phyloP scores from a whole-genome alignment of 164 flowering plant genomes.

The Umbilicus rupestris region DNA sequence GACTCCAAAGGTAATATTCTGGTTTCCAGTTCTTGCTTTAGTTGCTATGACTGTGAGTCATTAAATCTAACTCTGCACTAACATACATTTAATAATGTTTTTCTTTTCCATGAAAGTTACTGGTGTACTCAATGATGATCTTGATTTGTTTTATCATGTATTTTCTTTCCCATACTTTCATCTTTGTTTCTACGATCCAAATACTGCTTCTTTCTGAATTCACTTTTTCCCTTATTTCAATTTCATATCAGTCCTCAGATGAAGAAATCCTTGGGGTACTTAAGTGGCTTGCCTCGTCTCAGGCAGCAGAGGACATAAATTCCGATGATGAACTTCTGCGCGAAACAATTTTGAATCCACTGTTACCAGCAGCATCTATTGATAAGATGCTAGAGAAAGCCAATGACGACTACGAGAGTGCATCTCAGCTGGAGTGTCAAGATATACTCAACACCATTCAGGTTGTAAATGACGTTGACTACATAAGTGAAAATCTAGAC shows the following conservation, averaged over 20 bases:
- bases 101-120: not conserved
- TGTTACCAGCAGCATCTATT: constrained; percentile 48
- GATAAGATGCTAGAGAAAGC: constrained; percentile 72
- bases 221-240: not conserved
- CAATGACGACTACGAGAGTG: constrained; percentile 55
- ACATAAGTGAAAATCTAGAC: constrained; percentile 12
- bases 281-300: constrained; percentile 91
- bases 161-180: no score
- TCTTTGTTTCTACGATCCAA: not conserved
- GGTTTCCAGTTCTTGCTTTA: not conserved
- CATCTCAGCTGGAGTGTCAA: constrained; percentile 89
- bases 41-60: not conserved
- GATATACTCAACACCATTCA: constrained; percentile 91
- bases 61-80: not conserved
- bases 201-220: not conserved
- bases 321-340: constrained; percentile 80
- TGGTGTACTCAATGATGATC: no score
- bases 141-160: no score
- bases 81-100: not conserved
- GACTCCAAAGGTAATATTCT: not conserved
- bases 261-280: constrained; percentile 59
- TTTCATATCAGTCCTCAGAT: constrained; percentile 41
- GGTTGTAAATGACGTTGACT: constrained; percentile 22
- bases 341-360: constrained; percentile 62
- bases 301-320: constrained; percentile 74